These are phyloP conservation scores for Dictyostelium firmibasis DNA, from an alignment of 78 protist species.

Conservation along the genomic window DNA sequence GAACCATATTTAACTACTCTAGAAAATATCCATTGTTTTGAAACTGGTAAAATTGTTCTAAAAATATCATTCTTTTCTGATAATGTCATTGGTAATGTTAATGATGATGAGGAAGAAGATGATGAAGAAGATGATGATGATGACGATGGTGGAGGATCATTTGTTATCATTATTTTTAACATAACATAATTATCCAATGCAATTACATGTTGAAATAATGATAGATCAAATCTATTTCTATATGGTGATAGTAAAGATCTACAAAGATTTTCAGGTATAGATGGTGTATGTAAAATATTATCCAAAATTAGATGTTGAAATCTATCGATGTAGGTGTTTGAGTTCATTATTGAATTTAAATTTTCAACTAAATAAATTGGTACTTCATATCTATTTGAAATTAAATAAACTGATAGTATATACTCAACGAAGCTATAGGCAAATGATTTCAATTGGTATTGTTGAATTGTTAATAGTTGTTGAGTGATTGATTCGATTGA, in stretches of 20 bases:
- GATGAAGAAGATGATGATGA: background rate
- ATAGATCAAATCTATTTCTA: background rate
- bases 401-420: background rate
- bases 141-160: background rate
- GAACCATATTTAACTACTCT: background rate
- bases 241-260: background rate
- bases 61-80: background rate
- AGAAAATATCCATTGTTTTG: background rate
- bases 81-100: background rate
- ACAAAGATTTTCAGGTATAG: background rate
- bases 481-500: background rate
- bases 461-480: background rate
- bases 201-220: background rate
- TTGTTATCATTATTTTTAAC: background rate
- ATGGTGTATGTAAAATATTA: background rate
- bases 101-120: background rate
- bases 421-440: background rate
- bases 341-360: background rate
- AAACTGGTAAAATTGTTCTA: background rate
- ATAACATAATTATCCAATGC: background rate
- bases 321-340: background rate
- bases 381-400: background rate
- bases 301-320: background rate
- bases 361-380: background rate
- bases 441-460: slow-evolving; percentile 1